These are phyloP conservation scores for Sphagnum fallax DNA, from an alignment of 228 moss, liverwort and hornwort species.

Conservation along the genomic window DNA sequence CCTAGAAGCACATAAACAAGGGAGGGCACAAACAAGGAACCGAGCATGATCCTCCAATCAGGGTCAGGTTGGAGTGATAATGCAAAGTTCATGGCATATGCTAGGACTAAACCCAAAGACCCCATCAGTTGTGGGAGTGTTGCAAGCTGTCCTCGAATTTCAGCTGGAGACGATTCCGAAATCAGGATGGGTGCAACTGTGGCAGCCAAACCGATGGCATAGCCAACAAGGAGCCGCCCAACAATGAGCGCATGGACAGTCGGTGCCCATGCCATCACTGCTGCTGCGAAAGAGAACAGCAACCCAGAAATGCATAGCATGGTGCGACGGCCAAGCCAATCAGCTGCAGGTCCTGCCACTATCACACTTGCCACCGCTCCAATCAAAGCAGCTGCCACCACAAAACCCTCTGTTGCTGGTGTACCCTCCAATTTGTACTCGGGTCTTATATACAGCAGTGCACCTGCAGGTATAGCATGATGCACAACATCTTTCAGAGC, in stretches of 20 bases:
- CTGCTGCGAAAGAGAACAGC: slow-evolving; percentile 46
- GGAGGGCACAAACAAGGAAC: slow-evolving; percentile 56
- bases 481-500: neutral
- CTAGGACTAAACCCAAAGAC: slow-evolving; percentile 70
- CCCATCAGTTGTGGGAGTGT: slow-evolving; percentile 90
- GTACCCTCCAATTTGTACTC: slow-evolving; percentile 72
- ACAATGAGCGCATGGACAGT: slow-evolving; percentile 72
- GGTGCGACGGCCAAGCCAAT: slow-evolving; percentile 63
- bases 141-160: slow-evolving; percentile 83
- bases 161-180: slow-evolving; percentile 89
- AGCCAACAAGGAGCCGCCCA: slow-evolving; percentile 67
- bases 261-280: slow-evolving; percentile 80
- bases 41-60: slow-evolving; percentile 88
- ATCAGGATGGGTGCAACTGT: slow-evolving; percentile 87
- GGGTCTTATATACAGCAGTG: slow-evolving; percentile 62
- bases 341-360: slow-evolving; percentile 77
- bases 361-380: slow-evolving; percentile 73
- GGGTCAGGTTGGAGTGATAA: slow-evolving; percentile 61
- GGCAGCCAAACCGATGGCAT: slow-evolving; percentile 72
- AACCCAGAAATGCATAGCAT: slow-evolving; percentile 58
- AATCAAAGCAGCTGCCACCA: slow-evolving; percentile 78
- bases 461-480: slow-evolving; percentile 32
- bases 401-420: slow-evolving; percentile 78
- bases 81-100: slow-evolving; percentile 67
- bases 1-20: slow-evolving; percentile 58